Conservation (phyloP, 352 stramenopile genomes). For the Phytophthora parvispora region DNA sequence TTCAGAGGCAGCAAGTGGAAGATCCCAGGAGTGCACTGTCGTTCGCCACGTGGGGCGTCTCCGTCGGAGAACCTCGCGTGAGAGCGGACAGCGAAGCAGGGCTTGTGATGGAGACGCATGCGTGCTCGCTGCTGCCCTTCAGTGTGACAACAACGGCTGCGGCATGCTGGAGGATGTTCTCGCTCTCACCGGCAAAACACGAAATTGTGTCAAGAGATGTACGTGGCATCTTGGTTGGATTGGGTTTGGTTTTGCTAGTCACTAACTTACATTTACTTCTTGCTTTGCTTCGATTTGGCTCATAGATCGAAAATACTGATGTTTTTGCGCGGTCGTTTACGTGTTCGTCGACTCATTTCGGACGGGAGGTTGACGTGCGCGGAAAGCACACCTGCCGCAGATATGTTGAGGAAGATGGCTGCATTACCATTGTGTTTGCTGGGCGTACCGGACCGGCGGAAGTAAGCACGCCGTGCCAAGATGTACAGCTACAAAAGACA, state of each 20-base stretch:
- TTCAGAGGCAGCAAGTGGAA: slow-evolving; percentile 21
- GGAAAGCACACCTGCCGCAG: slow-evolving; percentile 30
- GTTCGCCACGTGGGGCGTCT: slow-evolving; percentile 26
- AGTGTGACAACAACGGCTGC: slow-evolving; percentile 18
- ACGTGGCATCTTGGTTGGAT: background rate
- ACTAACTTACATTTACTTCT: background rate
- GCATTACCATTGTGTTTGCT: slow-evolving; percentile 29
- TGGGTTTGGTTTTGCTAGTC: background rate
- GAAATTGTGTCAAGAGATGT: slow-evolving; percentile 1
- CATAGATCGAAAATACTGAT: slow-evolving; percentile 6
- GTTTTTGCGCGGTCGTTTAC: slow-evolving; percentile 19
- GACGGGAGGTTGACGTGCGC: slow-evolving; percentile 4
- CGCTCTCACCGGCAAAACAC: slow-evolving; percentile 8
- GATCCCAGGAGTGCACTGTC: slow-evolving; percentile 15
- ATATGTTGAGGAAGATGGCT: slow-evolving; percentile 24
- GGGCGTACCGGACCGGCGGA: slow-evolving; percentile 3
- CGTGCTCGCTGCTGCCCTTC: slow-evolving; percentile 25
- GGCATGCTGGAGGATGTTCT: slow-evolving; percentile 31
- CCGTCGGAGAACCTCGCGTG: slow-evolving; percentile 15
- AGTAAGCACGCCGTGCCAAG: background rate
- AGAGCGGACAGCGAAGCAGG: slow-evolving; percentile 11
- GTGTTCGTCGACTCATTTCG: slow-evolving; percentile 18
- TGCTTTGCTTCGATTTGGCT: background rate
- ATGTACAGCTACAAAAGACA: slow-evolving; percentile 30
- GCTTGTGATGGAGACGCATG: slow-evolving; percentile 23